Evolutionary conservation across 2,329 filamentous ascomycete genomes (phyloP).

Genomic region (Penicillium sp.): DNA sequence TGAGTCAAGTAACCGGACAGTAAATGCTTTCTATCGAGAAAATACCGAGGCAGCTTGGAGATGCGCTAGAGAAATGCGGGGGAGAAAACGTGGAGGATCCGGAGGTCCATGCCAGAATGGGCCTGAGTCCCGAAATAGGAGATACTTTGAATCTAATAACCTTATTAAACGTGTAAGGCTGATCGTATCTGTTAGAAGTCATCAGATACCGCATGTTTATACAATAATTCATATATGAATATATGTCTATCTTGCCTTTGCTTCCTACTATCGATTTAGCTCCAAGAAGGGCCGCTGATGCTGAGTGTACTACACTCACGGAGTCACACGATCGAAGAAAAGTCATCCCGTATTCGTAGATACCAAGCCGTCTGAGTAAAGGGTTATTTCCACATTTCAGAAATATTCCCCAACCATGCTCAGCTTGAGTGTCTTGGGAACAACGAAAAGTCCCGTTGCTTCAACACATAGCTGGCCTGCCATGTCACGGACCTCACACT

Average conservation of each 20-base stretch:
- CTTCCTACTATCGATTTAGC: neutral
- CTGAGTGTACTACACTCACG: neutral
- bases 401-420: slow-evolving; percentile 42
- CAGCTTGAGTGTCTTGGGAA: slow-evolving; percentile 51
- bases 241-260: neutral
- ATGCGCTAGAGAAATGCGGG: slow-evolving; percentile 22
- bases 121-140: slow-evolving; percentile 20
- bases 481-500: slow-evolving; percentile 34
- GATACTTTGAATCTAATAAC: slow-evolving; percentile 3
- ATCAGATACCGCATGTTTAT: neutral
- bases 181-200: neutral
- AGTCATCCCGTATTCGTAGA: neutral
- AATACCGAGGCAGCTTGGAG: slow-evolving; percentile 29
- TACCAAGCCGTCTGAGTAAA: neutral
- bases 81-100: slow-evolving; percentile 18
- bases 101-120: slow-evolving; percentile 14
- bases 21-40: slow-evolving; percentile 16
- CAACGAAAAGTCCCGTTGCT: slow-evolving; percentile 58
- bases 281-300: too few relatives aligned
- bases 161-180: neutral
- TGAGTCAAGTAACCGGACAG: slow-evolving; percentile 13
- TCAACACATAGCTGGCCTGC: slow-evolving; percentile 59
- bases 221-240: neutral
- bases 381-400: slow-evolving; percentile 22
- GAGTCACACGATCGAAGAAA: neutral